Base-by-base conservation (phyloP, 345 rosid genomes). In the Kernera saxatilis region DNA sequence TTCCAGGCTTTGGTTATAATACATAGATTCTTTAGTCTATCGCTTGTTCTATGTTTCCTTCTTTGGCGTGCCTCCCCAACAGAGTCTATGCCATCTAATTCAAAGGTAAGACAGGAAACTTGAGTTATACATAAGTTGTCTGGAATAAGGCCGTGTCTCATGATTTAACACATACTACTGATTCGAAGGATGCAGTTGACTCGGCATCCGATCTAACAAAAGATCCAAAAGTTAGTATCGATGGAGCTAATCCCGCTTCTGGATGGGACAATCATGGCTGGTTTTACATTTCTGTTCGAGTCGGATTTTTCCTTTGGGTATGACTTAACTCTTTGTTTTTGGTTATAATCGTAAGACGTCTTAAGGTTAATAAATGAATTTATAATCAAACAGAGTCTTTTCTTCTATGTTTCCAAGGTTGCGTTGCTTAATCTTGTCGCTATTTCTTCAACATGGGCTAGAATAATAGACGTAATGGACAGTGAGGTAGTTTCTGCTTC, bases 391-490 rank as follows among this genome's bases (percentile, higher is more conserved):
- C n/a, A n/a, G n/a, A n/a, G n/a, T n/a, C n/a, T n/a, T n/a, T n/a
- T n/a, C n/a, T n/a, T n/a, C n/a, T n/a, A n/a, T n/a, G n/a, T n/a
- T 44, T 71, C 58, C 69, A 67, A 90, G 98, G 85, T 93, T 76
- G 91, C 93, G 39, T 75, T 93, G 79, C 96, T 93, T 70, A 93
- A 93, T 79, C 88, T 93, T 51, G 86, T 93, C 0, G 88, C 98
- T 45, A 93, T 90, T 57, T 93, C 98, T 66, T 90, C 96, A 53
- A 93, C 98, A 15, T 93, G 98, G 98, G 96, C 97, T 62, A 87
- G 98, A 77, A 77, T 90, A 54, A 93, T 93, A 69, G 97, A 93
- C 76, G 88, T 90, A 51, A 90, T 90, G 97, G 97, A 90, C 74
- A 83, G 67, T 50, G 98, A 93, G 97, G 98, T 93, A 70, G 67